Evolutionary conservation across 768 basidiomycete species (phyloP).

Genomic region (Tephrocybe sp.): DNA sequence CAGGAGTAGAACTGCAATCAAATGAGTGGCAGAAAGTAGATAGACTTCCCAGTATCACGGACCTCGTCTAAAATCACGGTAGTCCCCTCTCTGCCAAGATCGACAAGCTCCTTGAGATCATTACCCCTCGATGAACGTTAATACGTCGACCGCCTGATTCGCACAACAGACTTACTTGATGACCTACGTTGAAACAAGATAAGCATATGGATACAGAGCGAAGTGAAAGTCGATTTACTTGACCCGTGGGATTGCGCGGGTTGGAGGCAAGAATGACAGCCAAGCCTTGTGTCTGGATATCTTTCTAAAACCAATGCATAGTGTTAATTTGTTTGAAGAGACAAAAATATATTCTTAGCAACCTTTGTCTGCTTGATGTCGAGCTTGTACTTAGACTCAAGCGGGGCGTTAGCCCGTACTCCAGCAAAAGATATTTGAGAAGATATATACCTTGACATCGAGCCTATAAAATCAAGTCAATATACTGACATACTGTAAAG

Average conservation of each 20-base stretch:
- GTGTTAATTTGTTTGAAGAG: constrained; percentile 20
- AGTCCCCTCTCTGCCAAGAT: constrained; percentile 70
- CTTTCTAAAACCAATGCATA: constrained; percentile 48
- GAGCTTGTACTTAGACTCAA: constrained; percentile 67
- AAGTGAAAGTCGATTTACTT: constrained; percentile 38
- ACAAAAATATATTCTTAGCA: constrained; percentile 5
- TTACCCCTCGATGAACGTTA: constrained; percentile 73
- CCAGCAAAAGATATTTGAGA: not conserved
- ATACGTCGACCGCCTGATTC: not conserved
- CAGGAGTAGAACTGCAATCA: constrained; percentile 82
- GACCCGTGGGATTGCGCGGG: constrained; percentile 97
- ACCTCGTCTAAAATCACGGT: constrained; percentile 88
- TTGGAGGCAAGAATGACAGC: constrained; percentile 88
- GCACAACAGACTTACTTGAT: constrained; percentile 39
- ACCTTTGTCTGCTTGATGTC: constrained; percentile 82
- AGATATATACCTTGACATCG: constrained; percentile 30
- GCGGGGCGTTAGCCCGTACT: constrained; percentile 2
- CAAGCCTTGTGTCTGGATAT: constrained; percentile 81
- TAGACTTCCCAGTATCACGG: constrained; percentile 5
- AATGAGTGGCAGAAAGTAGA: not conserved
- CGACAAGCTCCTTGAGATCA: constrained; percentile 79
- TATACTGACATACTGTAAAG: constrained; percentile 8
- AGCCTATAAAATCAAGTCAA: constrained; percentile 19
- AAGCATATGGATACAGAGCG: not conserved
- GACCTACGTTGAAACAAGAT: constrained; percentile 37